Base-by-base conservation (phyloP, 1,139 yeast species). In the Debaryomyces udenii region DNA sequence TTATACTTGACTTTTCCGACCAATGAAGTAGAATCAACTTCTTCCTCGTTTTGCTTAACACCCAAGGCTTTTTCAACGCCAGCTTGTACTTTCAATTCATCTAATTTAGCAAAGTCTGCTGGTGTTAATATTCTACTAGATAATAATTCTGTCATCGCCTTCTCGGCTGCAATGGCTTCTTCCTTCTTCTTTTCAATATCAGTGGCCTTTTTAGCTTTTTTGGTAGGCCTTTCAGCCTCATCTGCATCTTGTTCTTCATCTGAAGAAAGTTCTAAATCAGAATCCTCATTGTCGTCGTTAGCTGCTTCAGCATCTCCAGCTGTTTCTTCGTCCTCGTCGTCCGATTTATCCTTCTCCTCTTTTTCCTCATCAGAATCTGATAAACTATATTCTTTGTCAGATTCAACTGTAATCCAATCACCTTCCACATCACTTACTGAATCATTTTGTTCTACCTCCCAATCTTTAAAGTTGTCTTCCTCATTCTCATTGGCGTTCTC, bases 31-130 rank as follows among this genome's bases (percentile, higher is more conserved):
- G 93, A 86, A 51, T 91, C 97, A 45, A 93, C 96, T 40, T 76
- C 72, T 39, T 91, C 97, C 63, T 93, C 98, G 43, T 69, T 66
- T 40, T 76, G 81, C 47, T 67, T 62, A 36, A 61, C 62, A 35
- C 89, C 89, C 78, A 87, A 69, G 24, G 83, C 61, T 61, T 86
- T 86, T 41, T 86, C 87, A 38, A 89, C 75, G 48, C 96, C 96
- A 3, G 96, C 96, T 62, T 86, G 83, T 9, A 81, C 75, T 57
- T 83, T 80, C 53, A 93, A 77, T 62, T 93, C 96, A 55, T 90
- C 94, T 52, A 93, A 74, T 65, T 91, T 91, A 51, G 96, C 96
- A 62, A 91, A 93, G 70, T 93, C 99, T 0, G 98, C 98, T 17
- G 99, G 99, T 0, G 99, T 93, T 52, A 93, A 76, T 46, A 93